Evolutionary conservation across 306 rosid genomes (phyloP).

Genomic region (Trifolium fragiferum): DNA sequence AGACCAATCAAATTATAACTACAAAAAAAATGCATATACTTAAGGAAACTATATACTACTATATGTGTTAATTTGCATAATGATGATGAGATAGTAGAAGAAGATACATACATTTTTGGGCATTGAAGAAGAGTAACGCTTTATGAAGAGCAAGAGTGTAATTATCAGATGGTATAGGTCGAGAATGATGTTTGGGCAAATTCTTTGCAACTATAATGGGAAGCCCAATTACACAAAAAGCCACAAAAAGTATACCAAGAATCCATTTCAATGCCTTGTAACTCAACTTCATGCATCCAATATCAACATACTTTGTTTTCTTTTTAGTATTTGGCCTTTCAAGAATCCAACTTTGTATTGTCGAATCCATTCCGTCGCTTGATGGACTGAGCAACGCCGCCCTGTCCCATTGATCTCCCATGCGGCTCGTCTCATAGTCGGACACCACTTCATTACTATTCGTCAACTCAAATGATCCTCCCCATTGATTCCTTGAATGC

Average conservation of each 20-base stretch:
- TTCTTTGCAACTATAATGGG: slow-evolving; percentile 56
- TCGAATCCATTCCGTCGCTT: slow-evolving; percentile 47
- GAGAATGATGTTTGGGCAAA: slow-evolving; percentile 48
- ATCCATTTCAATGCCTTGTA: slow-evolving; percentile 57
- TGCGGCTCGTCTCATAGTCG: neutral
- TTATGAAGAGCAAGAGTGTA: slow-evolving; percentile 62
- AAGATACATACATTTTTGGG: slow-evolving; percentile 62
- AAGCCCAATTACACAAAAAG: slow-evolving; percentile 53
- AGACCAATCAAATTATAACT: too few species aligned
- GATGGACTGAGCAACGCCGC: slow-evolving; percentile 48
- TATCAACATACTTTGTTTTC: slow-evolving; percentile 61
- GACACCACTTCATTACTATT: neutral
- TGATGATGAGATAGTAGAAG: neutral
- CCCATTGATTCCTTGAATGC: slow-evolving; percentile 66
- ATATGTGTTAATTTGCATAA: too few species aligned
- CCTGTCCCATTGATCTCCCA: slow-evolving; percentile 52
- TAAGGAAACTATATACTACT: too few species aligned
- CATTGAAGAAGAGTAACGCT: slow-evolving; percentile 69
- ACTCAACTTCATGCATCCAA: slow-evolving; percentile 58
- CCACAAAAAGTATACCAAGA: slow-evolving; percentile 38
- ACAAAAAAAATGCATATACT: too few species aligned
- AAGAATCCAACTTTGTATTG: slow-evolving; percentile 58
- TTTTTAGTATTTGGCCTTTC: slow-evolving; percentile 39
- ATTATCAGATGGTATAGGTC: slow-evolving; percentile 51
- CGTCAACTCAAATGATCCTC: slow-evolving; percentile 59